Evolutionary conservation across 2,329 filamentous ascomycete species (phyloP), one percentile per base, ranked within the genome.

Genomic region (Graphiopsis chlorocephala): DNA sequence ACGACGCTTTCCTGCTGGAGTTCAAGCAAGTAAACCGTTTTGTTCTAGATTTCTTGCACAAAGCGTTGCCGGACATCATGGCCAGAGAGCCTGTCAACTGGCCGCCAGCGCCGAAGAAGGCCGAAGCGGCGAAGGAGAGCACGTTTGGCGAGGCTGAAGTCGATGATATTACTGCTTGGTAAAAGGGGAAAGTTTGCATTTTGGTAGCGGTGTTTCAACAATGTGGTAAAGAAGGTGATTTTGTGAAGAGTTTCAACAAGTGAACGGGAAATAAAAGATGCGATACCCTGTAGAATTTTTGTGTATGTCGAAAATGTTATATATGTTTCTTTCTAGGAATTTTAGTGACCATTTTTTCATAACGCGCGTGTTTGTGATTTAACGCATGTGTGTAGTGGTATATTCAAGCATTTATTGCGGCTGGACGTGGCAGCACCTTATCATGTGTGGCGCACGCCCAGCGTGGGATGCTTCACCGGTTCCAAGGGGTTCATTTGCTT

Each of bases 21-120:
- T 99, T 99, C 74, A 92, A 97, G 80, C 94, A 98, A 79, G 95
- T 98, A 65, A 99, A 99, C 78, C 84, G 82, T 33, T 92, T 97
- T 75, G 88, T 97, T 58, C 79, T 97, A 20, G 86, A 86, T 2
- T 99, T 99, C 75, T 82, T 99, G 77, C 85, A 88, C 65, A 88
- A 94, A 72, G 88, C 90, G 2, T 77, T 99, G 31, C 92, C 93
- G 0, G 91, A 97, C 69, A 94, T 99, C 68, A 97, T 98, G 93
- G 81, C 64, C 76, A 82, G 68, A 68, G 80, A 67, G 68, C 81
- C 75, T 66, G 77, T 74, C 66, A 72, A 72, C 80, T 83, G 66
- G 70, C 72, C 70, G 91, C 81, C 60, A 26, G 67, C 70, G 63
- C 59, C 64, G 60, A 83, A 84, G 59, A 79, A 79, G 42, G 79